These are phyloP conservation scores for Willaertia magna DNA, from an alignment of 208 protist genomes.

Conservation along the genomic window DNA sequence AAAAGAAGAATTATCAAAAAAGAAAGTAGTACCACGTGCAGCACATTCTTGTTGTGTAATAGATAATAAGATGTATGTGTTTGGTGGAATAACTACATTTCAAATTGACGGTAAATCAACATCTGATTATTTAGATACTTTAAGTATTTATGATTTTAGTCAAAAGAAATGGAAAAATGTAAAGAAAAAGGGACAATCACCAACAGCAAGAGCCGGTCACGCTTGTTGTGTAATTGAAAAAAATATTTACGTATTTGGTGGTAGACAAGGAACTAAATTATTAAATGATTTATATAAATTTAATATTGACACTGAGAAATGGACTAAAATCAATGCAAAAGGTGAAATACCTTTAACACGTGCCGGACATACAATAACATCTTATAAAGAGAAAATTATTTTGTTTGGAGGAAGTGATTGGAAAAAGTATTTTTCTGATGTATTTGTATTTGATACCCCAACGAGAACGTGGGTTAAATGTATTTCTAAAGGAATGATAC, in stretches of 20 bases:
- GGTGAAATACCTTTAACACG: background rate
- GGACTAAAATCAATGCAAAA: background rate
- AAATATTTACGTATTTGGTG: constrained; percentile 5
- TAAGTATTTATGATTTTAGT: background rate
- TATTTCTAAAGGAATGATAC: background rate
- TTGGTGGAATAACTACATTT: background rate
- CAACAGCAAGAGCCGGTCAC: background rate
- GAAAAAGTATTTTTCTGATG: background rate
- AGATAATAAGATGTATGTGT: background rate
- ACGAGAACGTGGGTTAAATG: background rate
- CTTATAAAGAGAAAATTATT: background rate
- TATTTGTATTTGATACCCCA: background rate
- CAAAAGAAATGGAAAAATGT: background rate
- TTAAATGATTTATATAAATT: background rate
- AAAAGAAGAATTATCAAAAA: background rate
- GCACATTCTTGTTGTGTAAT: background rate
- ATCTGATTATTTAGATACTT: background rate
- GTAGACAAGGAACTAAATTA: background rate
- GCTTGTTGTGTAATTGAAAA: background rate
- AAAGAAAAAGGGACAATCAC: background rate
- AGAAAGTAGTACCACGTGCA: background rate
- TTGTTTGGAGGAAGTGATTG: background rate
- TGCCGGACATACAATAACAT: background rate
- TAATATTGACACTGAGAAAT: background rate
- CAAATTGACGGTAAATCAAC: background rate